Evolutionary conservation across 2,329 filamentous ascomycete species (phyloP).

Genomic region (Penicillium janthinellum): DNA sequence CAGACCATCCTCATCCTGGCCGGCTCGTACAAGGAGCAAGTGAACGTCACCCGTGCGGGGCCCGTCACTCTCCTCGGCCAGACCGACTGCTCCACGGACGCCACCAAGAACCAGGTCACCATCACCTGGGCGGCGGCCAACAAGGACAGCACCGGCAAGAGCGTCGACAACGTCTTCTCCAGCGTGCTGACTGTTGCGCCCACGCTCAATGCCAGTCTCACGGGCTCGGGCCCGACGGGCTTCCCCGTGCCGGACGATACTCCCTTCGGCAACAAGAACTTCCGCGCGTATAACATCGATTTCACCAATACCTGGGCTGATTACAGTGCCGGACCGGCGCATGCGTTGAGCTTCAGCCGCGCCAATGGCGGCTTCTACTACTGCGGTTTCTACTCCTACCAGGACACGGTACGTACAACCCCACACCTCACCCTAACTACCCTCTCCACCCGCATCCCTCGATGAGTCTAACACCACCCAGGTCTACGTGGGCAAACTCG

Average conservation of each 20-base stretch:
- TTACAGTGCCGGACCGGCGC: constrained; percentile 57
- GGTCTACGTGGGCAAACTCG: constrained; percentile 67
- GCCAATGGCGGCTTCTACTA: constrained; percentile 70
- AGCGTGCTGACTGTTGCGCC: constrained; percentile 65
- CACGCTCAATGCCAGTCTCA: constrained; percentile 63
- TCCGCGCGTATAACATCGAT: constrained; percentile 68
- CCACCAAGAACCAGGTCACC: constrained; percentile 55
- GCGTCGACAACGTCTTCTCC: constrained; percentile 63
- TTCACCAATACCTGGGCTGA: constrained; percentile 63
- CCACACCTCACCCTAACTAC: neutral
- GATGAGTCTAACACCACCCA: constrained; percentile 6
- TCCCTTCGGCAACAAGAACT: constrained; percentile 64
- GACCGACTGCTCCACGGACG: constrained; percentile 51
- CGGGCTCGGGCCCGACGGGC: constrained; percentile 63
- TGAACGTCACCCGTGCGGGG: constrained; percentile 65
- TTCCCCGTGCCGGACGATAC: constrained; percentile 62
- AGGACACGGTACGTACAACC: constrained; percentile 57
- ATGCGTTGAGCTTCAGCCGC: constrained; percentile 62
- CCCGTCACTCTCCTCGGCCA: constrained; percentile 65
- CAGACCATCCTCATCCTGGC: constrained; percentile 62
- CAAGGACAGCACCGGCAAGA: constrained; percentile 43
- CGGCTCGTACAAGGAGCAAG: constrained; percentile 64
- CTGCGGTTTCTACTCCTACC: constrained; percentile 67
- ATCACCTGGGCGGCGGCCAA: constrained; percentile 62
- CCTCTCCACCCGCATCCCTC: neutral